A percentile compares a stretch with the other conserved stretches of the same genome.
phyloP scores from a whole-genome alignment of 2,329 filamentous ascomycete species.

The Penicillium sp. region DNA sequence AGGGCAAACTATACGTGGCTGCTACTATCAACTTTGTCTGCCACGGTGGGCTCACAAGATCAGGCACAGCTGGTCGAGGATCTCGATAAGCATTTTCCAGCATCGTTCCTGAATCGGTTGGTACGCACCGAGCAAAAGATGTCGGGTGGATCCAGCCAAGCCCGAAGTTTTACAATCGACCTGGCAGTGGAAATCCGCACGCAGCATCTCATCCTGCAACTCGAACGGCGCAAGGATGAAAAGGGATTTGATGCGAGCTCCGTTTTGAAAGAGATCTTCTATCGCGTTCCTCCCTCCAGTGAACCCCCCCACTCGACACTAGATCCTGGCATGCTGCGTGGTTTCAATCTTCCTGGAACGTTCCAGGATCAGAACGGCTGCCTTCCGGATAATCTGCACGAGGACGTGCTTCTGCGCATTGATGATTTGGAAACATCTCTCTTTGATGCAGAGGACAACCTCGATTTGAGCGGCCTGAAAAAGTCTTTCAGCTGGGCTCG shows the following conservation, averaged over 20 bases:
- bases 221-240: slow-evolving; percentile 30
- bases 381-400: slow-evolving; percentile 32
- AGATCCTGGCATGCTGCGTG: slow-evolving; percentile 16
- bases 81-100: slow-evolving; percentile 31
- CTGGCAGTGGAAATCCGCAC: slow-evolving; percentile 51
- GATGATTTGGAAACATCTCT: slow-evolving; percentile 38
- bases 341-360: slow-evolving; percentile 22
- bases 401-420: slow-evolving; percentile 34
- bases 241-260: slow-evolving; percentile 36
- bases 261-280: slow-evolving; percentile 41
- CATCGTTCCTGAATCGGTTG: slow-evolving; percentile 31
- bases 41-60: slow-evolving; percentile 17
- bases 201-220: slow-evolving; percentile 46
- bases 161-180: slow-evolving; percentile 41
- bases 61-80: slow-evolving; percentile 20
- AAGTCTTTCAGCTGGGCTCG: slow-evolving; percentile 45
- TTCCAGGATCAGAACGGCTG: slow-evolving; percentile 35
- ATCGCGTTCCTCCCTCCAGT: slow-evolving; percentile 16
- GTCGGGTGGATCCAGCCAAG: slow-evolving; percentile 33
- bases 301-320: slow-evolving; percentile 11
- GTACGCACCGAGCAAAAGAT: slow-evolving; percentile 7
- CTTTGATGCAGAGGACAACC: slow-evolving; percentile 27
- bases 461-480: slow-evolving; percentile 43
- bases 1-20: slow-evolving; percentile 41
- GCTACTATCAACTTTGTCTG: slow-evolving; percentile 36